These are phyloP conservation scores for Fraxinus albicans DNA, from an alignment of 305 asterid species.

Conservation along the genomic window DNA sequence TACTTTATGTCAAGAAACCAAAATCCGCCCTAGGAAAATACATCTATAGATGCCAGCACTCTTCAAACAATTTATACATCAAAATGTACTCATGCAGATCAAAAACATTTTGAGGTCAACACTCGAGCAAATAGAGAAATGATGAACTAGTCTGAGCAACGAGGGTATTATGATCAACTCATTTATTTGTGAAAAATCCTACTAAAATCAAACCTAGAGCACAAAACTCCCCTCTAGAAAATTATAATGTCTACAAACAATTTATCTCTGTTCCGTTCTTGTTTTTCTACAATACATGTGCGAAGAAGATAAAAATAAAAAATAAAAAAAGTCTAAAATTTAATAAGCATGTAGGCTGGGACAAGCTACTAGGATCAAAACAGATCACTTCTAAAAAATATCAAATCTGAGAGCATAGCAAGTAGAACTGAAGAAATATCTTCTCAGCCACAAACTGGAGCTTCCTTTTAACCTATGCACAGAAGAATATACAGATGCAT, in stretches of 20 bases:
- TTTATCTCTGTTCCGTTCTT: background rate
- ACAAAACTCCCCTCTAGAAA: background rate
- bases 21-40: background rate
- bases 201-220: background rate
- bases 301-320: background rate
- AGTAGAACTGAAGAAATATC: background rate
- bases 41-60: background rate
- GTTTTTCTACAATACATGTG: background rate
- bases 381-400: background rate
- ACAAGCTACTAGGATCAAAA: background rate
- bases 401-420: background rate
- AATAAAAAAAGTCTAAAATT: background rate
- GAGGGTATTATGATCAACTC: background rate
- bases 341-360: background rate
- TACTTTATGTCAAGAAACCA: background rate
- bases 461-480: constrained; percentile 11
- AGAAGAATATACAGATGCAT: background rate
- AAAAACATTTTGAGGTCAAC: background rate
- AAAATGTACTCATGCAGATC: background rate
- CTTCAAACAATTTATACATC: background rate
- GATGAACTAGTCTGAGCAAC: background rate
- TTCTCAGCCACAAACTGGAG: background rate
- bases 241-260: background rate
- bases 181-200: background rate
- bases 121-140: background rate